Evolutionary conservation across 73 alveolate genomes (phyloP).

Genomic region (Stentor coeruleus): DNA sequence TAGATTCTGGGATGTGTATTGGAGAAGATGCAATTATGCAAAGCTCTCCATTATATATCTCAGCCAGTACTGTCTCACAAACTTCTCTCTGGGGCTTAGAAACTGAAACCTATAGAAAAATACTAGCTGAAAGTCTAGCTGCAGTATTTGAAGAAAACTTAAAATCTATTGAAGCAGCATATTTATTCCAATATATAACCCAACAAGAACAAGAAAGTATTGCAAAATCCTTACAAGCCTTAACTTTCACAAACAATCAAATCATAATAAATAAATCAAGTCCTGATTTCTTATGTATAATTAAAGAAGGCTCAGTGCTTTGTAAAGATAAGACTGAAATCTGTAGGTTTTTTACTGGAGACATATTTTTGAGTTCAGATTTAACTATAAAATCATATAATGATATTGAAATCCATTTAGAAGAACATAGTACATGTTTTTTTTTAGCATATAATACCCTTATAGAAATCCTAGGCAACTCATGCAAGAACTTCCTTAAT

Average conservation of each 20-base stretch:
- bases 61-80: neutral
- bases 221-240: neutral
- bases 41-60: neutral
- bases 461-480: slow-evolving; percentile 41
- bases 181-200: neutral
- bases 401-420: neutral
- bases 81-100: slow-evolving; percentile 25
- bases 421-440: slow-evolving; percentile 37
- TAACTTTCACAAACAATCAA: neutral
- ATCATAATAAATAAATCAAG: slow-evolving; percentile 7
- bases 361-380: slow-evolving; percentile 13
- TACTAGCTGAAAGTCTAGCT: neutral
- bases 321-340: slow-evolving; percentile 1
- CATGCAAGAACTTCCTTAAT: slow-evolving; percentile 30
- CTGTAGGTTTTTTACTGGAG: slow-evolving; percentile 17
- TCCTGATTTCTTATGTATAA: slow-evolving; percentile 21
- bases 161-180: neutral
- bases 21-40: slow-evolving; percentile 20
- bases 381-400: neutral
- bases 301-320: slow-evolving; percentile 19
- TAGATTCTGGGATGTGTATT: slow-evolving; percentile 3
- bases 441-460: slow-evolving; percentile 39
- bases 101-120: slow-evolving; percentile 6
- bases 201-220: slow-evolving; percentile 11
- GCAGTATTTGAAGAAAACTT: neutral